Evolutionary conservation across 345 rosid genomes (phyloP), one percentile per base, ranked within the genome.

Genomic region (Cardiospermum halicacabum): DNA sequence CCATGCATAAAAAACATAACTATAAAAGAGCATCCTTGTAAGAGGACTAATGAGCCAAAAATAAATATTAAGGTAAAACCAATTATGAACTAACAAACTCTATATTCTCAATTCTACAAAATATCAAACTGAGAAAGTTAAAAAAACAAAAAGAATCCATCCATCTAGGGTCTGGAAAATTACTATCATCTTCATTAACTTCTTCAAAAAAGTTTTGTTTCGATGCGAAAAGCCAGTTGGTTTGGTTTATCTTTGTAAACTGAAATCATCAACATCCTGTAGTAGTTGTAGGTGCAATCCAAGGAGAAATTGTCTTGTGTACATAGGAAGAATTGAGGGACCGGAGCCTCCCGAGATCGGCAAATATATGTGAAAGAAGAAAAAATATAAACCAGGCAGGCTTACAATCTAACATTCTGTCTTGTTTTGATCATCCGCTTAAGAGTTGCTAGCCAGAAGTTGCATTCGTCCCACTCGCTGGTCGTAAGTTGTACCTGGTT

Each of bases 401-500:
- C 85, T 69, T 66, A 47, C 19, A 51, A 65, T 78, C 99, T 85
- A 60, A 82, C 77, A 43, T 74, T 82, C 79, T 95, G 99, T 77
- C 90, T 84, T 4, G 89, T 74, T 80, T 89, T 91, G 71, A 91
- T 95, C 96, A 89, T 91, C 71, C 99, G 81, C 79, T 95, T 95
- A 7, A 95, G 79, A 0, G 92, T 78, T 11, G 96, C 84, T 69
- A 95, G 81, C 99, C 97, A 95, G 82, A 87, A 89, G 77, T 85
- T 91, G 78, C 99, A 89, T 76, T 95, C 99, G 65, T 95, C 99
- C 97, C 99, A 95, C 75, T 95, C 97, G 36, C 86, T 91, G 18
- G 96, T 91, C 21, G 99, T 95, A 65, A 95, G 91, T 53, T 75
- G 82, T 37, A 95, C 92, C 99, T 95, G 82, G 59, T 56, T 18